Conservation (phyloP, 2,329 filamentous ascomycete genomes). For the Meredithiella fracta region DNA sequence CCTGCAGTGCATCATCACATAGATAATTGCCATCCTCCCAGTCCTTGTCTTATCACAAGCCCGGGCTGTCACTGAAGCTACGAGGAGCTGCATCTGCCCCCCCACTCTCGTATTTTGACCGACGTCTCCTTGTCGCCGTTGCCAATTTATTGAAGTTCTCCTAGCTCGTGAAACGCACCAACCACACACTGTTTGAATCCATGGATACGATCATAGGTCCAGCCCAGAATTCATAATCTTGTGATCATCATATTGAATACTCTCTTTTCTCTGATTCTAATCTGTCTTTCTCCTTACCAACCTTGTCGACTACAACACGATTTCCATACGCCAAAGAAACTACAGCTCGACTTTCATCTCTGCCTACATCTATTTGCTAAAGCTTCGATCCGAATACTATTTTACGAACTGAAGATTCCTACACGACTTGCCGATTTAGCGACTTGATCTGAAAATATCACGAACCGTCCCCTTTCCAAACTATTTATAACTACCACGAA, state of each 20-base stretch:
- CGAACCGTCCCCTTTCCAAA: neutral
- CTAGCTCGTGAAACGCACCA: neutral
- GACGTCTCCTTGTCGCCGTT: neutral
- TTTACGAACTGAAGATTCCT: too few species aligned
- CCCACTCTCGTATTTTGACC: conserved; percentile 1
- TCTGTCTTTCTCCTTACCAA: neutral
- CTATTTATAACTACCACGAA: neutral
- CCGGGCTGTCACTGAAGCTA: too few species aligned
- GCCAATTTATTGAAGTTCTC: neutral
- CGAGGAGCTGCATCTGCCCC: neutral
- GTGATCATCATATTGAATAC: neutral
- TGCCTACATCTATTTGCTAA: too few species aligned
- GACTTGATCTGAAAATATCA: too few species aligned
- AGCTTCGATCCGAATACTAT: too few species aligned
- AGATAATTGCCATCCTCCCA: too few species aligned
- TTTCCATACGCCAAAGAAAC: neutral
- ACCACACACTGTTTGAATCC: neutral
- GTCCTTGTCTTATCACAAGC: too few species aligned
- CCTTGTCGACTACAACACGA: neutral
- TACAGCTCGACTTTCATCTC: too few species aligned
- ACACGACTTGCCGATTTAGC: too few species aligned
- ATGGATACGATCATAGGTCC: neutral
- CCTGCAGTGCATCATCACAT: too few species aligned
- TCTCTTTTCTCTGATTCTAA: neutral
- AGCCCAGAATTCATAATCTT: neutral